Base-by-base conservation (phyloP, 2,329 filamentous ascomycete genomes). In the Fusarium brevicatenulatum region DNA sequence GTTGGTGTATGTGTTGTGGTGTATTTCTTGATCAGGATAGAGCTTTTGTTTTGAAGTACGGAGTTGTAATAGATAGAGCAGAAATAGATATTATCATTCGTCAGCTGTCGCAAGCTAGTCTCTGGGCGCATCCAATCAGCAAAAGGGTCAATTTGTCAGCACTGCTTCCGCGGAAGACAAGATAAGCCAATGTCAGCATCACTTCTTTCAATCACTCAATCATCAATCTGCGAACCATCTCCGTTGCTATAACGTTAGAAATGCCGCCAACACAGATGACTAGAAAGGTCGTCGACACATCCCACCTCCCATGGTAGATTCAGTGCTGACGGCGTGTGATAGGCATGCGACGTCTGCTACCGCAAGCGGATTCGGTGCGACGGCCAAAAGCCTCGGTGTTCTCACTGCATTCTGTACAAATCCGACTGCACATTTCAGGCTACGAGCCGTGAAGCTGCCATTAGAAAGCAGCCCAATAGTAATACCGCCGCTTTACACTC, bases 311-410 rank as follows among this genome's bases (percentile, higher is more conserved):
- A 9, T 6, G 8, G 0, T 12, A n/a, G 13, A 2, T 2, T 5
- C 5, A 25, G 9, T n/a, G 11, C 53, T 63, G 18, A 63, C 23
- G 9, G 2, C 3, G 4, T 19, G 1, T 25, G 2, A n/a, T 2
- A 74, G 71, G 68, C 72, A 1, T 74, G 72, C 25, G 72, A 74
- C 11, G 39, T 74, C 5, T 74, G 72, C 37, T 74, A 74, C 23
- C 34, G 36, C 13, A 72, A 62, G 34, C 69, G 65, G 19, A 74
- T 74, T 21, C 66, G 71, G 30, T 74, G 72, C 15, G 71, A 74
- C 23, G 56, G 44, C 0, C 37, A 66, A 7, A 64, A 60, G 8
- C 72, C 71, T 3, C 56, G 68, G 2, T 74, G 72, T 15, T 66
- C 69, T 1, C 44, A 70, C 9, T 75, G 71, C 30, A 16, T 55